Evolutionary conservation across 192 early-diverging fungal genomes (phyloP).

Genomic region (Dissophora ornata): DNA sequence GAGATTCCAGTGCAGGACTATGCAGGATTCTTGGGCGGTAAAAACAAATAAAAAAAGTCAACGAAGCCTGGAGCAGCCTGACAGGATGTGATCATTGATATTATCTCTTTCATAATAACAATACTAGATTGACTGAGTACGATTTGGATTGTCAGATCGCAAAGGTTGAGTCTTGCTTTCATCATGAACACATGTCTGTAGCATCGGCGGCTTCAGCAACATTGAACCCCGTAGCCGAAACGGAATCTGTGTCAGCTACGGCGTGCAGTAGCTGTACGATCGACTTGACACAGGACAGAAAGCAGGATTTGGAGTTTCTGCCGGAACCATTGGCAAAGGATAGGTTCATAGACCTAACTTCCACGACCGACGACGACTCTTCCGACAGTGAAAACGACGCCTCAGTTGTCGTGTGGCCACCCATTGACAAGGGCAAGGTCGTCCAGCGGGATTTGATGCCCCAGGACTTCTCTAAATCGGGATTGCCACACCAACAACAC

Average conservation of each 20-base stretch:
- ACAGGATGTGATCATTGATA: too few species aligned
- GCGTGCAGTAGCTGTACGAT: too few species aligned
- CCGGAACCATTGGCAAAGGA: not conserved
- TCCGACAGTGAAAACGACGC: not conserved
- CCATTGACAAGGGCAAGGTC: not conserved
- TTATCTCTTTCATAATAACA: too few species aligned
- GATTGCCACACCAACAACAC: too few species aligned
- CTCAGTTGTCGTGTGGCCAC: too few species aligned
- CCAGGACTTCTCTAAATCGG: too few species aligned
- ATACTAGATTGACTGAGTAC: conserved; percentile 18
- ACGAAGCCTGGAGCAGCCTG: too few species aligned
- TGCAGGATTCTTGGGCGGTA: conserved; percentile 34
- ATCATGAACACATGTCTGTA: conserved; percentile 2
- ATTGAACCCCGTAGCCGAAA: too few species aligned
- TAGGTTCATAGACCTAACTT: conserved; percentile 20
- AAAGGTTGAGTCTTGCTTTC: conserved; percentile 25
- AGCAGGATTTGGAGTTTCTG: not conserved
- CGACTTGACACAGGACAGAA: conserved; percentile 13
- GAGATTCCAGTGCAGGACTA: conserved; percentile 9
- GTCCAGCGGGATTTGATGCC: too few species aligned
- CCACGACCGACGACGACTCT: conserved; percentile 13
- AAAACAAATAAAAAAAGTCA: not conserved
- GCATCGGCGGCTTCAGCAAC: too few species aligned
- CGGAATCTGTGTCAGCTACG: too few species aligned
- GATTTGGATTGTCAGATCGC: conserved; percentile 10